phyloP scores from a whole-genome alignment of 495 filamentous ascomycete species.

The Talaromyces adpressus region DNA sequence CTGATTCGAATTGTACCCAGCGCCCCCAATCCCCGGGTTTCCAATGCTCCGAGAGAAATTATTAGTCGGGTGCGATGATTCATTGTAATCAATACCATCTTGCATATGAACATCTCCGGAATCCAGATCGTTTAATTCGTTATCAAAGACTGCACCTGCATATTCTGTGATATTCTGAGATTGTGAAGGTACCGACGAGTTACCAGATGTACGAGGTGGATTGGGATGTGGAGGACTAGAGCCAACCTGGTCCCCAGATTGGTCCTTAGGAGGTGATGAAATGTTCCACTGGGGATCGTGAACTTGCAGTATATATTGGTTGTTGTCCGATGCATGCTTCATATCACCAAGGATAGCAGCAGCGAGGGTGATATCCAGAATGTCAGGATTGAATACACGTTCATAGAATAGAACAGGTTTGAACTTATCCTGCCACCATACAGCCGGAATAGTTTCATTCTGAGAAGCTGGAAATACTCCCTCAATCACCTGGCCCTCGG shows the following conservation, averaged over 20 bases:
- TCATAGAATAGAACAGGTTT: conserved; percentile 32
- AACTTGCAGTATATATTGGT: not conserved
- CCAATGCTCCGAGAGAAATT: not conserved
- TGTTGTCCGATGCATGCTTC: not conserved
- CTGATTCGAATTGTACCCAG: not conserved
- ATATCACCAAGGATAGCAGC: conserved; percentile 2
- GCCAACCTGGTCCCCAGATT: not conserved
- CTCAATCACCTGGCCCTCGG: conserved; percentile 20
- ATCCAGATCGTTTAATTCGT: not conserved
- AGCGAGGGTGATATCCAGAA: conserved; percentile 1
- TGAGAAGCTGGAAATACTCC: conserved; percentile 9
- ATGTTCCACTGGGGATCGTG: not conserved
- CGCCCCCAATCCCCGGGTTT: not conserved
- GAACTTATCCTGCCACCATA: conserved; percentile 15
- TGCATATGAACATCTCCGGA: not conserved
- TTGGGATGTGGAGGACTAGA: not conserved
- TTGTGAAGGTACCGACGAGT: not conserved
- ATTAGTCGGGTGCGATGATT: not conserved
- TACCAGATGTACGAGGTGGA: not conserved
- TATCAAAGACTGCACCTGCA: not conserved
- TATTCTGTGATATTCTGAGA: not conserved
- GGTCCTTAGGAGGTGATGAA: not conserved
- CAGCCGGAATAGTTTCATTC: conserved; percentile 14
- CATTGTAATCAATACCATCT: not conserved
- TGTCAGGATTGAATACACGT: conserved; percentile 22